Evolutionary conservation across 2,329 filamentous ascomycete species (phyloP).

Genomic region (Penicillium hesseltinei): DNA sequence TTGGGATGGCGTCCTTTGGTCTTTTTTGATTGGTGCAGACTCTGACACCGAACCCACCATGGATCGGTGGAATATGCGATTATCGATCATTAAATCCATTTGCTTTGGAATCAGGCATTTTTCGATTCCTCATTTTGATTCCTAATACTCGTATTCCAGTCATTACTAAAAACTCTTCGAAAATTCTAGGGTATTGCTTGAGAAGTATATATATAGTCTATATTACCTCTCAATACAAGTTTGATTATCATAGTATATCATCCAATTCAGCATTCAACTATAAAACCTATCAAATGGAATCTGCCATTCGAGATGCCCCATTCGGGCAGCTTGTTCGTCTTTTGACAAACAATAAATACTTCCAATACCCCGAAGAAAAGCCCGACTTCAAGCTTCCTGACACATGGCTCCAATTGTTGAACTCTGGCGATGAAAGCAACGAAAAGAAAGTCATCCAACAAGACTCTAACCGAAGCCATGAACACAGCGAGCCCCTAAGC

Average conservation of each 20-base stretch:
- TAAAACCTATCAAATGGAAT: slow-evolving; percentile 10
- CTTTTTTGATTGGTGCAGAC: not conserved
- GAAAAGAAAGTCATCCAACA: not conserved
- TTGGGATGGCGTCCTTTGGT: not conserved
- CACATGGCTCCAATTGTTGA: slow-evolving; percentile 21
- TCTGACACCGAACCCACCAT: not conserved
- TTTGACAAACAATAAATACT: slow-evolving; percentile 42
- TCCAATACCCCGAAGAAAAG: slow-evolving; percentile 48
- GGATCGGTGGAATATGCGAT: not conserved
- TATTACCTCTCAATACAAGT: not conserved
- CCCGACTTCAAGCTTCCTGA: slow-evolving; percentile 31
- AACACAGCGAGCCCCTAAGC: slow-evolving; percentile 7
- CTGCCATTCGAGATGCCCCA: slow-evolving; percentile 44
- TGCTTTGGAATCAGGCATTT: not conserved
- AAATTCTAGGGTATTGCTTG: no score
- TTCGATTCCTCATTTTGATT: not conserved
- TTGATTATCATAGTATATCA: not conserved
- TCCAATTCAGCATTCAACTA: not conserved
- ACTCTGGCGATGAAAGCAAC: not conserved
- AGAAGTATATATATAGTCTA: not conserved
- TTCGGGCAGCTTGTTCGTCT: slow-evolving; percentile 49
- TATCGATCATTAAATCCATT: not conserved
- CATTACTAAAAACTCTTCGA: not conserved
- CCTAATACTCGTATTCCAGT: not conserved
- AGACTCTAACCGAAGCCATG: not conserved